Evolutionary conservation across 352 stramenopile species (phyloP), one percentile per base, ranked within the genome.

Genomic region (Thalassiosira livingstoniorum): DNA sequence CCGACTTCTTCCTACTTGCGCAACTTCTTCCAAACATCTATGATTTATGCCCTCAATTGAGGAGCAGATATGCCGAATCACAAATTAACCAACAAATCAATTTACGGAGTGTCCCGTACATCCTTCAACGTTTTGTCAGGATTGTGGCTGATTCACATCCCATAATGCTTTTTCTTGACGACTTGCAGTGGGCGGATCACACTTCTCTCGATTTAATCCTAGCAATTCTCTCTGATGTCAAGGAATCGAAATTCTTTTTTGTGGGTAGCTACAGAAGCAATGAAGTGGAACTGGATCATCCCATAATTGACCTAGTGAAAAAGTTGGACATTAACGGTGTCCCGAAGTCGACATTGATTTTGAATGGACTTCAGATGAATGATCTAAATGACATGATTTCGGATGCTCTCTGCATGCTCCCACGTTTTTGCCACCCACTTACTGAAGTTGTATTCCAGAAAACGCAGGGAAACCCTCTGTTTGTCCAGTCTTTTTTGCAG

Each of bases 331-430:
- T 13, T 4, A 60, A 35, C 29, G 39, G 51, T 13, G 51, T 88
- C 7, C 43, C 34, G 51, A 71, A 47, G 4, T 78, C 45, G 1
- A 75, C 51, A 18, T 2, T 85, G 21, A 32, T 15, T 35, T 61
- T 85, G 53, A 42, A 79, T 42, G 72, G 78, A 15, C 35, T 88
- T 32, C 45, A 80, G 34, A 31, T 25, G 23, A 67, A 67, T 39
- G 66, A 83, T 61, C 25, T 88, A 4, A 88, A 88, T 43, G 23
- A 42, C n/a, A 69, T 85, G 18, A 63, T 85, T 68, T 88, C 81
- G 13, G 77, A 88, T 37, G 62, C 76, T 11, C 51, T 88, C 13
- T 70, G 73, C 13, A 63, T 62, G 4, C 63, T 85, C 31, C 81
- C 78, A 42, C 70, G 76, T 23, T 72, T 74, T 4, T 74, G 39